Evolutionary conservation across 164 flowering plant species (phyloP), one percentile per base, ranked within the genome.

Genomic region (Echeveria elegans): DNA sequence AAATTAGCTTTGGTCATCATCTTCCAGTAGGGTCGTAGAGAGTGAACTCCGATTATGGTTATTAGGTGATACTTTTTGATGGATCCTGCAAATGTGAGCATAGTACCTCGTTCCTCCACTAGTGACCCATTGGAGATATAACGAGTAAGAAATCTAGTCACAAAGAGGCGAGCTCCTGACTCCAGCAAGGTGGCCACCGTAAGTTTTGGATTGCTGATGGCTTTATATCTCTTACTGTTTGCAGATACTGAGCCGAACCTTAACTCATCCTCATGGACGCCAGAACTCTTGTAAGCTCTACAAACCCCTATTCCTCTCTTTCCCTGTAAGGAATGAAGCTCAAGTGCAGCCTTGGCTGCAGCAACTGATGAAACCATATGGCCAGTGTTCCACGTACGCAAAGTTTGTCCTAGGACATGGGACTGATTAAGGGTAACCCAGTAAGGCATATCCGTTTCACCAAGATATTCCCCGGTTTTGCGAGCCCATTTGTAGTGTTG

Each of bases 231-330:
- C 64, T 77, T 80, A 66, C 76, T 65, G 61, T 88, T 80, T 66
- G 95, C 96, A 47, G 88, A 90, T 71, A 70, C 72, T 78, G 84
- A 76, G 58, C 90, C 99, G 60, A 93, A 88, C 96, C 98, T 90
- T 90, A 86, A 64, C 70, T 96, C 98, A 75, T 92, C 96, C 73
- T 92, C 98, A 71, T 92, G 98, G 72, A 92, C 89, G 18, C 98
- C 98, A 78, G 83, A 45, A 90, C 98, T 97, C 68, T 90, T 96
- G 76, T 90, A 92, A 64, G 98, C 96, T 65, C 98, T 96, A 77
- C 93, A 92, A 74, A 83, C 90, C 96, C 98, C 90, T 65, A 92
- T 74, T 76, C 90, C 81, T 72, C 96, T 85, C 75, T 80, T 88
- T 63, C 98, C 96, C 79, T 92, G 98, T 69, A 92, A 87, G 34